A percentile compares a stretch with the other conserved stretches of the same genome.
Conservation (phyloP, 441 rosid genomes). For the Metrosideros polymorpha region DNA sequence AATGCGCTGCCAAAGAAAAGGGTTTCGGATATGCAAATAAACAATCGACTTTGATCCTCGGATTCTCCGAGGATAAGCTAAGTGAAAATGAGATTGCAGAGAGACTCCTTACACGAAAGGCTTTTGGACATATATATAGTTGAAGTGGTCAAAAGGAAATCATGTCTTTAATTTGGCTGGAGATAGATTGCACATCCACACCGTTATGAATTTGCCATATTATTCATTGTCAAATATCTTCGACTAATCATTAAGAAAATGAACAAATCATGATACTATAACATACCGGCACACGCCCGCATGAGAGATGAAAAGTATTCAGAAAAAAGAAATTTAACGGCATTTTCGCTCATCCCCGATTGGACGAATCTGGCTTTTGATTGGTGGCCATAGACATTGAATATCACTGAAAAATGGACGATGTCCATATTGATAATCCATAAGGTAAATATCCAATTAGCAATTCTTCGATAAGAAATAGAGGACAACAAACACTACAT, state of each 20-base stretch:
- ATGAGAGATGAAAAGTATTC: background rate
- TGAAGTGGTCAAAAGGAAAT: background rate
- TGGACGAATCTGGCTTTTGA: background rate
- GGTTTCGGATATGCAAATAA: background rate
- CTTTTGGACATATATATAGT: background rate
- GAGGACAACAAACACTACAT: background rate
- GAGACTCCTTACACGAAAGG: background rate
- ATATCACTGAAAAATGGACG: background rate
- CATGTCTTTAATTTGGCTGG: background rate
- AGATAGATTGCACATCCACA: too few relatives aligned
- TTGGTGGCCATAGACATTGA: background rate
- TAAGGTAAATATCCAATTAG: background rate
- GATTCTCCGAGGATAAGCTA: background rate
- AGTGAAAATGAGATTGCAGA: background rate
- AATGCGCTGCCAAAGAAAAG: background rate
- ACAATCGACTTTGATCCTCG: background rate
- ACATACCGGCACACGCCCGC: too few relatives aligned
- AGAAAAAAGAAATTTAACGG: background rate
- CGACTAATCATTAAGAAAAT: background rate
- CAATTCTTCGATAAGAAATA: background rate
- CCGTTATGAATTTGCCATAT: background rate
- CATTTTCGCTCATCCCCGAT: background rate
- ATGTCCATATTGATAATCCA: background rate
- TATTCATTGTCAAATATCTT: background rate
- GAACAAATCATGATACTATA: too few relatives aligned